Evolutionary conservation across 805 yeast species (phyloP).

Genomic region (Starmerella sirachaensis): DNA sequence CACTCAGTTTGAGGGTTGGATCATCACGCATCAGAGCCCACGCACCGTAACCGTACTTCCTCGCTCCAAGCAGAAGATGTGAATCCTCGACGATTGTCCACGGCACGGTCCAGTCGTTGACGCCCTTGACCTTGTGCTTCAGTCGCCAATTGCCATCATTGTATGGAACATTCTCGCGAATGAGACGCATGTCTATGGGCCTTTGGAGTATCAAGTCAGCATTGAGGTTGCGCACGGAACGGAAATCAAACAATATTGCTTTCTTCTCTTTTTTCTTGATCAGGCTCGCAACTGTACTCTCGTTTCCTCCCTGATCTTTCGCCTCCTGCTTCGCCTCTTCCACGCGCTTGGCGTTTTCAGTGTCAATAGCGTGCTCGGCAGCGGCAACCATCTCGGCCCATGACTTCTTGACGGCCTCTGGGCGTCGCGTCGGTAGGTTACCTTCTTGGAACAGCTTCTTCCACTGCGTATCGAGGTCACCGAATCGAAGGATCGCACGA

Average conservation of each 20-base stretch:
- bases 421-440: constrained; percentile 70
- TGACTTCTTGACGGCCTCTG: constrained; percentile 61
- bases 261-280: constrained; percentile 72
- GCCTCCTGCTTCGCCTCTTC: constrained; percentile 21
- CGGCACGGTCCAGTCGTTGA: constrained; percentile 79
- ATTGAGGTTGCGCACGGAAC: constrained; percentile 76
- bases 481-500: constrained; percentile 67
- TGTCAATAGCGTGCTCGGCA: constrained; percentile 49
- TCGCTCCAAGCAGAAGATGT: constrained; percentile 72
- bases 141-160: constrained; percentile 52
- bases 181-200: constrained; percentile 67
- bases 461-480: constrained; percentile 63
- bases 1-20: constrained; percentile 75
- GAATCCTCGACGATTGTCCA: constrained; percentile 82
- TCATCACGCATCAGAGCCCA: constrained; percentile 94
- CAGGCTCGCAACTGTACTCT: constrained; percentile 24
- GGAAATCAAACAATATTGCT: constrained; percentile 79
- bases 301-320: constrained; percentile 18
- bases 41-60: constrained; percentile 89
- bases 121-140: constrained; percentile 57
- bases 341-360: constrained; percentile 53
- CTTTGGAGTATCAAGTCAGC: constrained; percentile 78
- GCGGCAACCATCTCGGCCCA: constrained; percentile 58
- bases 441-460: constrained; percentile 85
- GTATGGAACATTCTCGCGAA: constrained; percentile 42